Conservation (phyloP, 257 asterid genomes). For the Ballota nigra region DNA sequence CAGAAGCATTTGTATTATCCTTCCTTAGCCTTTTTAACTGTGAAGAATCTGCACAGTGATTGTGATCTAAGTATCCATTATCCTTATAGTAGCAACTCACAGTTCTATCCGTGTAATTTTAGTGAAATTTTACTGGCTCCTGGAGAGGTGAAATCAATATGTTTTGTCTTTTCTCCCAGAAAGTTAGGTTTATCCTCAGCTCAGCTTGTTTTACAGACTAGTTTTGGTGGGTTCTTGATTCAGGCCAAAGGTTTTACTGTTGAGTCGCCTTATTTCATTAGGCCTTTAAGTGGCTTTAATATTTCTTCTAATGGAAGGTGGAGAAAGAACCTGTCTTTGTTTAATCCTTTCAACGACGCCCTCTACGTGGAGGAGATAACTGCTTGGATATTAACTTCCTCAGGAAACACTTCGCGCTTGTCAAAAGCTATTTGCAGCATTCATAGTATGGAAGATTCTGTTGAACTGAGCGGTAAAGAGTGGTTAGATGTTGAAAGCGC, state of each 20-base stretch:
- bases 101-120: constrained; percentile 76
- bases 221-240: constrained; percentile 78
- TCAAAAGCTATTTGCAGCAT: constrained; percentile 50
- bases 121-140: constrained; percentile 65
- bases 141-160: constrained; percentile 61
- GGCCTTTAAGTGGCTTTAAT: constrained; percentile 47
- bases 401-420: constrained; percentile 43
- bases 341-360: constrained; percentile 73
- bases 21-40: constrained; percentile 51
- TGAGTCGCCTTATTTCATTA: constrained; percentile 66
- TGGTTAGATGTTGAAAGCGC: constrained; percentile 51
- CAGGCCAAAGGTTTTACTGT: constrained; percentile 67
- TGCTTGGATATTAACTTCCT: constrained; percentile 66
- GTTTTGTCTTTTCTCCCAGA: constrained; percentile 64
- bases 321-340: constrained; percentile 70
- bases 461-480: constrained; percentile 34
- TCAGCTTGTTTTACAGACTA: constrained; percentile 81
- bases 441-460: constrained; percentile 26
- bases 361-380: constrained; percentile 71
- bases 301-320: constrained; percentile 63
- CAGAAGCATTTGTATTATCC: constrained; percentile 53
- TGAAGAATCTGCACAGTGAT: constrained; percentile 55
- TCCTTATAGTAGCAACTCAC: constrained; percentile 68
- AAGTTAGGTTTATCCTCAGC: constrained; percentile 57
- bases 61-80: constrained; percentile 41